These are phyloP conservation scores for Alloteropsis angusta DNA, from an alignment of 202 grass and related monocot genomes.

Conservation along the genomic window DNA sequence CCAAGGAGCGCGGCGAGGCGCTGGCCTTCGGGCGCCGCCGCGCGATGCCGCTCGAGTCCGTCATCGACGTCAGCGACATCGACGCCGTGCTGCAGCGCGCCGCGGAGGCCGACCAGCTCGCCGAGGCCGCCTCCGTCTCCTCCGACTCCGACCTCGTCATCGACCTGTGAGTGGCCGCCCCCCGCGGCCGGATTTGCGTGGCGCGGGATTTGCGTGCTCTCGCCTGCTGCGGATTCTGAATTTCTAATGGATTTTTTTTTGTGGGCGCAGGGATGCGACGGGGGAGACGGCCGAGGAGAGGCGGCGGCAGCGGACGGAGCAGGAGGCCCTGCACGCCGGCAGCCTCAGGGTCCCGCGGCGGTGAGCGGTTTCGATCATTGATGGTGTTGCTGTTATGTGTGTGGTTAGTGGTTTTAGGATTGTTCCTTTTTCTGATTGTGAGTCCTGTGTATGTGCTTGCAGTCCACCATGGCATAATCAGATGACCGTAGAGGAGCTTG, in stretches of 20 bases:
- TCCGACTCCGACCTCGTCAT: slow-evolving; percentile 41
- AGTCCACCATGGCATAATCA: slow-evolving; percentile 69
- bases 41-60: slow-evolving; percentile 63
- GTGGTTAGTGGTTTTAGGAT: neutral
- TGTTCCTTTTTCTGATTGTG: slow-evolving; percentile 2
- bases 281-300: slow-evolving; percentile 45
- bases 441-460: neutral
- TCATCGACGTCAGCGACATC: slow-evolving; percentile 86
- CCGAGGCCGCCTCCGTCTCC: slow-evolving; percentile 3
- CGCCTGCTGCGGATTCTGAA: neutral
- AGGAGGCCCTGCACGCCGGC: slow-evolving; percentile 66
- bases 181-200: too few species aligned
- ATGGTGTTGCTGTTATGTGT: neutral
- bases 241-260: neutral
- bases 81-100: slow-evolving; percentile 63
- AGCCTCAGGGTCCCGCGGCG: slow-evolving; percentile 71
- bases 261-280: slow-evolving; percentile 35
- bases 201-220: neutral
- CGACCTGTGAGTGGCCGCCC: slow-evolving; percentile 32
- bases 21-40: slow-evolving; percentile 47
- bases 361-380: slow-evolving; percentile 17
- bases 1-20: slow-evolving; percentile 67
- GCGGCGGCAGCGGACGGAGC: slow-evolving; percentile 48
- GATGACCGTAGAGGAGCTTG: slow-evolving; percentile 83
- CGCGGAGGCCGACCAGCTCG: slow-evolving; percentile 47